Evolutionary conservation across 2,329 filamentous ascomycete species (phyloP).

Genomic region (Westerdykella ornata): DNA sequence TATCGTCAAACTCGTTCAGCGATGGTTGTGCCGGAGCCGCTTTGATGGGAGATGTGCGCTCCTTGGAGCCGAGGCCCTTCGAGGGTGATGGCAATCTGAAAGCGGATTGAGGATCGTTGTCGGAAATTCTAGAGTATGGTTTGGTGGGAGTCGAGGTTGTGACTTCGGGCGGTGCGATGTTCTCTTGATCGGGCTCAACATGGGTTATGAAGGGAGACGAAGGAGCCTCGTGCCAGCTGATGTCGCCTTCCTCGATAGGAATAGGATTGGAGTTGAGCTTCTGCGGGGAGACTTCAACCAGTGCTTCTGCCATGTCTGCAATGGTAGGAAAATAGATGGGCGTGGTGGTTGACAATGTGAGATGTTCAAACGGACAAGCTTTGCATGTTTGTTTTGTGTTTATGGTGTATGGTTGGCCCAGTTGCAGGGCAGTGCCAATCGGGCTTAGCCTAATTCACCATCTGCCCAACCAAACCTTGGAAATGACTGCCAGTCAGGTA

Average conservation of each 20-base stretch:
- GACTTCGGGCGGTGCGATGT: conserved; percentile 23
- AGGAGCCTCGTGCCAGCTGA: conserved; percentile 38
- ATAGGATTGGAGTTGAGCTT: conserved; percentile 23
- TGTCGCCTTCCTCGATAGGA: conserved; percentile 29
- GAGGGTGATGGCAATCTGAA: conserved; percentile 27
- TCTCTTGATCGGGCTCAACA: conserved; percentile 37
- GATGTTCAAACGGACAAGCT: conserved; percentile 4
- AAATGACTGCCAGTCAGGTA: too few species aligned
- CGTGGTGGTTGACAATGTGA: too few species aligned
- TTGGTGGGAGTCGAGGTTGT: conserved; percentile 22
- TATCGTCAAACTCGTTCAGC: conserved; percentile 22
- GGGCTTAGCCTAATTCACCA: too few species aligned
- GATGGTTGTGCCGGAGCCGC: conserved; percentile 25
- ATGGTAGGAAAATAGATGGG: too few species aligned
- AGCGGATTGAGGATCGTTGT: conserved; percentile 25
- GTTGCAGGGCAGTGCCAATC: too few species aligned
- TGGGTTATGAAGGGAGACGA: conserved; percentile 47
- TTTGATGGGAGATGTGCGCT: conserved; percentile 27
- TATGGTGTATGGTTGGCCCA: not conserved
- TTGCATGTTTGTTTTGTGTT: not conserved
- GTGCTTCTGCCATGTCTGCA: conserved; percentile 26
- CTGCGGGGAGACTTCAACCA: conserved; percentile 26
- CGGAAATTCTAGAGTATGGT: conserved; percentile 12
- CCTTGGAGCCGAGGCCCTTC: conserved; percentile 23
- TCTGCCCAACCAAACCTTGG: too few species aligned